These are phyloP conservation scores for Beauveria rudraprayagi DNA, from an alignment of 2,329 filamentous ascomycete genomes.

Conservation along the genomic window DNA sequence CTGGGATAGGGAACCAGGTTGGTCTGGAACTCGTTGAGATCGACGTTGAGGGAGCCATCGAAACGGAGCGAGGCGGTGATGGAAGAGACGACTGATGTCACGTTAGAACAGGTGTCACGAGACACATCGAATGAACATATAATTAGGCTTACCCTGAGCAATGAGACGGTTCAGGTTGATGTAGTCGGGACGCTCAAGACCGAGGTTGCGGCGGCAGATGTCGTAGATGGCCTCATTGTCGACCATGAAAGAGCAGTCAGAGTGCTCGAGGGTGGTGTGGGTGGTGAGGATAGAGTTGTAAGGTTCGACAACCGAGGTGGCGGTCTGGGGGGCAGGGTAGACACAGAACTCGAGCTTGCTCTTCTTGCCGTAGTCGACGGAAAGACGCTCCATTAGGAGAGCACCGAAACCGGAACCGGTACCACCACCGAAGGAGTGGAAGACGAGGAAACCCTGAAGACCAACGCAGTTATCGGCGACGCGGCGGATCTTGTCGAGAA, in stretches of 20 bases:
- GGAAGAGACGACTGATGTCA: slow-evolving; percentile 74
- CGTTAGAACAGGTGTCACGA: slow-evolving; percentile 17
- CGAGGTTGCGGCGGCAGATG: slow-evolving; percentile 96
- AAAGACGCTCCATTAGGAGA: slow-evolving; percentile 96
- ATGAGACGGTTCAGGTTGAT: slow-evolving; percentile 99
- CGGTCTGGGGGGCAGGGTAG: slow-evolving; percentile 94
- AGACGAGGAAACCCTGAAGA: slow-evolving; percentile 98
- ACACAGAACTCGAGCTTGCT: slow-evolving; percentile 99
- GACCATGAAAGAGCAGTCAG: slow-evolving; percentile 99
- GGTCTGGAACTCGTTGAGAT: slow-evolving; percentile 99
- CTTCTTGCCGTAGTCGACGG: slow-evolving; percentile 99
- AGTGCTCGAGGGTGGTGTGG: slow-evolving; percentile 98
- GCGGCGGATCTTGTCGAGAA: slow-evolving; percentile 93
- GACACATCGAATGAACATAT: background rate
- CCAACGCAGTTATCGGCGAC: slow-evolving; percentile 97
- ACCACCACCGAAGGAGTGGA: slow-evolving; percentile 99
- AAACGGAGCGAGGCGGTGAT: slow-evolving; percentile 98
- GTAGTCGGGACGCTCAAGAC: slow-evolving; percentile 94
- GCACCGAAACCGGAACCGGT: slow-evolving; percentile 98
- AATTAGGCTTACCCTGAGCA: slow-evolving; percentile 63
- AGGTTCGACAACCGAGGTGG: slow-evolving; percentile 95
- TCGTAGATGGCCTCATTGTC: slow-evolving; percentile 99
- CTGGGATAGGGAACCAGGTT: slow-evolving; percentile 98
- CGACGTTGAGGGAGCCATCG: slow-evolving; percentile 97
- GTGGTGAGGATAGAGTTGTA: slow-evolving; percentile 99